Percentiles rank a stretch among this genome's conserved stretches.
Evolutionary conservation across 23 red algal species (phyloP).

Genomic region (Gracilaria gracilis): DNA sequence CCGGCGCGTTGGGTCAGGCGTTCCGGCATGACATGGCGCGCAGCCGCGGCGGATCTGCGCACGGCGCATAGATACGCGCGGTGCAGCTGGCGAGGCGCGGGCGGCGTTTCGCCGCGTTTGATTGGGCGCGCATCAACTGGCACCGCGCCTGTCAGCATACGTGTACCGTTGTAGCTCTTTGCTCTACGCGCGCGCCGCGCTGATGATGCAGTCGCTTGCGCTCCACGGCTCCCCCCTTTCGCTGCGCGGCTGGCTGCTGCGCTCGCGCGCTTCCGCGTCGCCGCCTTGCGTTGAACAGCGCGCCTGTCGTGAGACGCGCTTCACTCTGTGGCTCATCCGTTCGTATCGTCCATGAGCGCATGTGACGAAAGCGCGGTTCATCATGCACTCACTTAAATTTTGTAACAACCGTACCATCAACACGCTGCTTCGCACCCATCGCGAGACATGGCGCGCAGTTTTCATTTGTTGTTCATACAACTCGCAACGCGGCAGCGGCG

Average conservation of each 20-base stretch:
- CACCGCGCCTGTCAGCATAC: background rate
- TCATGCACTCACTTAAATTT: no score
- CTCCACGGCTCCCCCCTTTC: background rate
- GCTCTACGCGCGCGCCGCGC: background rate
- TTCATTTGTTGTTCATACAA: slow-evolving; percentile 4
- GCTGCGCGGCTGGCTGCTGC: no score
- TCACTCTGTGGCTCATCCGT: no score
- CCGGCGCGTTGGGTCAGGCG: background rate
- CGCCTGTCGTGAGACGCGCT: no score
- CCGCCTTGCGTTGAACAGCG: no score
- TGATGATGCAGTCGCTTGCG: background rate
- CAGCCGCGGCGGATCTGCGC: background rate
- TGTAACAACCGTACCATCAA: no score
- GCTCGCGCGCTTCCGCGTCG: no score
- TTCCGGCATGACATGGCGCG: background rate
- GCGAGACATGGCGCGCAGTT: background rate
- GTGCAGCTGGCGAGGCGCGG: slow-evolving; percentile 25
- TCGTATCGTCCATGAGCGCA: no score
- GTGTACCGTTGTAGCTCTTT: background rate
- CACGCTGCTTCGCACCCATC: background rate
- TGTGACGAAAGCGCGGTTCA: no score
- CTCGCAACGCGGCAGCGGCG: background rate
- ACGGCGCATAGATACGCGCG: slow-evolving; percentile 19
- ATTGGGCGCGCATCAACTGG: slow-evolving; percentile 10
- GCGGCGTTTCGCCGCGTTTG: background rate